Base-by-base conservation (phyloP, 208 protist genomes). In the Leptomonas seymouri region DNA sequence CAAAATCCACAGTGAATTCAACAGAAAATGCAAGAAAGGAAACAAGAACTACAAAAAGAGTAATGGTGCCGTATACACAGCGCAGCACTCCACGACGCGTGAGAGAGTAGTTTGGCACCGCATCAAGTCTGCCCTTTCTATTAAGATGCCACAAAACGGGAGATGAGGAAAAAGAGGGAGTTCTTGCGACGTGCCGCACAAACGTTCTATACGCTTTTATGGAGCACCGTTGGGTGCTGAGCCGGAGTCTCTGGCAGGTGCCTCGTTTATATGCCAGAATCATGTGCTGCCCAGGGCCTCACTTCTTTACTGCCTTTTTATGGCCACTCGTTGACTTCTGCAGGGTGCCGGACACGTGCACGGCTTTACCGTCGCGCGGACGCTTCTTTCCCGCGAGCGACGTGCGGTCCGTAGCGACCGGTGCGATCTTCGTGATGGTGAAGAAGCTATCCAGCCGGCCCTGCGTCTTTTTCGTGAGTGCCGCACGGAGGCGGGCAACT, bases 381-480 rank as follows among this genome's bases (percentile, higher is more conserved):
- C 89, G 74, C 76, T 96, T 94, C 14, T 60, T 45, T 1, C 82
- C 80, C 8, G 74, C 61, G 25, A 75, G 57, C 27, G 76, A 42
- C 2, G 42, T 49, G 23, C 65, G 39, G 0, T 51, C 27, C 20
- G 71, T 66, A 6, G 46, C 45, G n/a, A 48, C 25, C 8, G 49
- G 54, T 6, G 62, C 51, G 15, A 51, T 36, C 27, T 62, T 68
- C 3, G 68, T 76, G 21, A 95, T 78, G 46, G 80, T 93, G 76
- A 97, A 97, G 56, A 97, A 97, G 67, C 85, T 81, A 61, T 97
- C 93, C n/a, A 97, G 84, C 16, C 93, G 85, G 7, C 81, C 86
- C 57, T 97, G 93, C 34, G 88, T 89, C 71, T 97, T 97, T 58
- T 85, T 82, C 20, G 59, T 76, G 25, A 95, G 59, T 18, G 89